Evolutionary conservation across 1,284 basidiomycete genomes (phyloP).

Genomic region (Ceratobasidium sp.): DNA sequence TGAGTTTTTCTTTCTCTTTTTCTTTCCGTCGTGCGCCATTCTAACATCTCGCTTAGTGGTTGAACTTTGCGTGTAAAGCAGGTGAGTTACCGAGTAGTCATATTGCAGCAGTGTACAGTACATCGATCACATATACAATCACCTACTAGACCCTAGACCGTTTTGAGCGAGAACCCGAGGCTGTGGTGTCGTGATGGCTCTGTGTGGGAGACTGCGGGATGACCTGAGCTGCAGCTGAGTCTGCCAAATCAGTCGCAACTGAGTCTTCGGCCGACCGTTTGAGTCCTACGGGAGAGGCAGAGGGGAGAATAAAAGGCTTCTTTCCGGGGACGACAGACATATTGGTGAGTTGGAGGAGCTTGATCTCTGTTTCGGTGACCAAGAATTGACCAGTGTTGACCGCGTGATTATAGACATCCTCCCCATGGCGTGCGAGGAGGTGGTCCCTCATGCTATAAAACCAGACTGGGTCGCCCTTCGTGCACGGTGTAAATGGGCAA

Average conservation of each 20-base stretch:
- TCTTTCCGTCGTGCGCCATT: no score
- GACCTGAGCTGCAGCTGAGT: neutral
- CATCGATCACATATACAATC: no score
- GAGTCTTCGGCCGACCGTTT: neutral
- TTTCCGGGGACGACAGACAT: neutral
- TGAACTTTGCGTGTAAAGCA: no score
- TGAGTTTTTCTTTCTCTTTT: no score
- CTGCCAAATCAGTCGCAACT: no score
- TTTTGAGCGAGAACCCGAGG: neutral
- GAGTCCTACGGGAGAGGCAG: no score
- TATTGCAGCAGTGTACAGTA: no score
- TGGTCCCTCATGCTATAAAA: constrained; percentile 2
- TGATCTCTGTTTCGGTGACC: neutral
- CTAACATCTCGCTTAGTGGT: no score
- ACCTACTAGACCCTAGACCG: no score
- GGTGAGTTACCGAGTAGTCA: no score
- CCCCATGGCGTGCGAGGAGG: neutral
- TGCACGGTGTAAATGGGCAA: neutral
- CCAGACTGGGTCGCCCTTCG: neutral
- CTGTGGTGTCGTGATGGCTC: no score
- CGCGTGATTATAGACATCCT: neutral
- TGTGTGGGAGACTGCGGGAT: neutral
- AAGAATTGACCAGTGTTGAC: neutral
- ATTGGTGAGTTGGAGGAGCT: constrained; percentile 7
- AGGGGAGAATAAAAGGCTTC: neutral